Evolutionary conservation across 768 basidiomycete species (phyloP).

Genomic region (Kwoniella heveanensis): DNA sequence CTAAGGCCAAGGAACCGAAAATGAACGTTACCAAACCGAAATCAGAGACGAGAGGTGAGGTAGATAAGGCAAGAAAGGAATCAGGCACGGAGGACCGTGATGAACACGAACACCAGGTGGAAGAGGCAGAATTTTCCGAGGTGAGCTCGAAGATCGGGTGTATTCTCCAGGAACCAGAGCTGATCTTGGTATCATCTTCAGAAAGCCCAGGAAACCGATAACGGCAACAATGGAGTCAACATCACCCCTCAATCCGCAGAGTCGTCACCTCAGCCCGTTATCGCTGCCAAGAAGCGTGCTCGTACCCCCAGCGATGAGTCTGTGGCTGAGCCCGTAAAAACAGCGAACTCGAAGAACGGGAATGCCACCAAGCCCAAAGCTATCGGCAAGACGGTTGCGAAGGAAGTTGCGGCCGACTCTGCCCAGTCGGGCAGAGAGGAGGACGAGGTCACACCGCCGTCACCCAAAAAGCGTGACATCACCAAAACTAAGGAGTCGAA

Average conservation of each 20-base stretch:
- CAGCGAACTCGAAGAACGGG: not conserved
- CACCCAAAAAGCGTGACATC: not conserved
- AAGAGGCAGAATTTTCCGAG: too few species aligned
- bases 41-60: too few species aligned
- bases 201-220: not conserved
- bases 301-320: not conserved
- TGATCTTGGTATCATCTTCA: too few species aligned
- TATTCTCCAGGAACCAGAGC: too few species aligned
- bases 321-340: not conserved
- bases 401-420: not conserved
- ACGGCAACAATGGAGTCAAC: not conserved
- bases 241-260: not conserved
- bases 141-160: too few species aligned
- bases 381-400: not conserved
- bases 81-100: too few species aligned
- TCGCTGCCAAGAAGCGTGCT: not conserved
- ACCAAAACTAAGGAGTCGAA: not conserved
- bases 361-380: not conserved
- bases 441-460: not conserved
- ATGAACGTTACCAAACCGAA: not conserved
- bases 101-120: too few species aligned
- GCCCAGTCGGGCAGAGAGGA: not conserved
- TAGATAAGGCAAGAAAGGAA: too few species aligned
- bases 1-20: not conserved
- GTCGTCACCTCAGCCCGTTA: not conserved